Base-by-base conservation (phyloP, 2,329 filamentous ascomycete species). In the Nothophaeocryptopus gaeumannii region DNA sequence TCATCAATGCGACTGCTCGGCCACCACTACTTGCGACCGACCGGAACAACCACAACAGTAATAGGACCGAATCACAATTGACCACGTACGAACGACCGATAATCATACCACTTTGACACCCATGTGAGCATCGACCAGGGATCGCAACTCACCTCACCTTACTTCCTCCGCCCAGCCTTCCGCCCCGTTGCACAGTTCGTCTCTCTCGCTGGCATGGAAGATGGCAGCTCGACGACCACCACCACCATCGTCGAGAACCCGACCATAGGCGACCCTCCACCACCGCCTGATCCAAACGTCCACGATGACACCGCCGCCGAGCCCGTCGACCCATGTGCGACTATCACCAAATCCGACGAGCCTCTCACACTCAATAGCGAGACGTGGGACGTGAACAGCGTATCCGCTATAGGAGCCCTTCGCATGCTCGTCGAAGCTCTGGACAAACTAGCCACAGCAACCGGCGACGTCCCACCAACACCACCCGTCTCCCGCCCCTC, bases 391-490 rank as follows among this genome's bases (percentile, higher is more conserved):
- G 79, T 95, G 54, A 88, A 87, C 71, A 80, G 80, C 44, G 78
- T 96, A 52, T 74, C 83, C 1, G 83, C 89, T 3, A 76, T 85
- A 44, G 83, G 83, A 2, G 91, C 91, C 5, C 79, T 97, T 63
- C 87, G 85, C 63, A 75, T 95, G 56, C 79, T 97, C n/a, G 84
- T 84, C 58, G 78, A 82, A 34, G 68, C 70, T 10, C 63, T 76
- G 12, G 65, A 73, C 61, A 78, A 82, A 3, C 77, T 93, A 44
- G 85, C 89, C 26, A 79, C 80, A 55, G 76, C 85, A 51, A 88
- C 86, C 1, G 86, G 88, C 64, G 88, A 95, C 63, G 77, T 93
- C 10, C 88, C 88, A 15, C 86, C 86, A 12, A 93, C 85, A n/a
- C 88, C 86, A 47, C 85, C 86, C 5, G 79, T 84, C 2, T 78